Evolutionary conservation across 164 flowering plant species (phyloP).

Genomic region (Sedum album): DNA sequence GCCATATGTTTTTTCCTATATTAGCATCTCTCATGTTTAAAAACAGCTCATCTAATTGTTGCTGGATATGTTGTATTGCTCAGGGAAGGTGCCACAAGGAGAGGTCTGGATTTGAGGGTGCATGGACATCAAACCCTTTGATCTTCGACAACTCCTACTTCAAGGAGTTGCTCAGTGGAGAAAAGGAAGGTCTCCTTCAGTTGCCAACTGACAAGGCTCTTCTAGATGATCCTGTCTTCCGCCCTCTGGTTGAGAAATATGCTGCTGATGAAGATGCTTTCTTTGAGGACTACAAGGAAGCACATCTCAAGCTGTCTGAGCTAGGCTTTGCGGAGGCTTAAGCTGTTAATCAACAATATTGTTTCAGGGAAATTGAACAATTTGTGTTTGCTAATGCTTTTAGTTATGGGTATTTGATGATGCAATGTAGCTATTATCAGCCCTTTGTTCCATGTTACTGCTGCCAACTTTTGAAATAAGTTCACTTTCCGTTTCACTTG

Average conservation of each 20-base stretch:
- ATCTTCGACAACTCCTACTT: constrained; percentile 49
- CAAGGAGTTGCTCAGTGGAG: constrained; percentile 41
- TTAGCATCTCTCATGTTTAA: background rate
- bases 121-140: constrained; percentile 51
- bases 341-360: too few species aligned
- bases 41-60: background rate
- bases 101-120: constrained; percentile 57
- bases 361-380: too few species aligned
- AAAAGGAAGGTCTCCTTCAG: constrained; percentile 46
- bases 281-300: constrained; percentile 46
- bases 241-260: constrained; percentile 30
- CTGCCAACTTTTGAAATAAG: too few species aligned
- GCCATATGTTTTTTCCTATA: background rate
- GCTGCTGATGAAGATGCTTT: constrained; percentile 65
- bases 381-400: too few species aligned
- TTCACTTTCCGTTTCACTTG: too few species aligned
- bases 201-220: constrained; percentile 46
- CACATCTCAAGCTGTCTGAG: background rate
- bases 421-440: too few species aligned
- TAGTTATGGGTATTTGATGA: too few species aligned
- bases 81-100: constrained; percentile 60
- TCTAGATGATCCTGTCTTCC: background rate
- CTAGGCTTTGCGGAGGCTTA: constrained; percentile 9
- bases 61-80: background rate
- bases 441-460: too few species aligned